These are phyloP conservation scores for Cladochytrium tenue DNA, from an alignment of 371 early-diverging fungal species.

Conservation along the genomic window DNA sequence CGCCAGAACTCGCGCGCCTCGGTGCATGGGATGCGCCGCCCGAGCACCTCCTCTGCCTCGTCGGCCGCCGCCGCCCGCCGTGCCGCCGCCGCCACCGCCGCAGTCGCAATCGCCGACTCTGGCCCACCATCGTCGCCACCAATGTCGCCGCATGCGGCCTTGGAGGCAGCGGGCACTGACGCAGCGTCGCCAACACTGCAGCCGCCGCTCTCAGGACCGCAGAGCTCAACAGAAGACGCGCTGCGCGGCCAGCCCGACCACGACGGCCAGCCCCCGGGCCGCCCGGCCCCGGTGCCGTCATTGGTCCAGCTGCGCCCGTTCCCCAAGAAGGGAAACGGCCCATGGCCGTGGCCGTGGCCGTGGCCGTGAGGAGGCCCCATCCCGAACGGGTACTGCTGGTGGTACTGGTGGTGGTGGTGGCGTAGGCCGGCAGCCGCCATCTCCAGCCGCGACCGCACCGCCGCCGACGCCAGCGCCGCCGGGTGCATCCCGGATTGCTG, in stretches of 20 bases:
- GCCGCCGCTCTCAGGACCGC: neutral
- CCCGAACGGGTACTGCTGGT: neutral
- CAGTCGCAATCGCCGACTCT: neutral
- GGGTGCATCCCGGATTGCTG: neutral
- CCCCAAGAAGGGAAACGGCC: too few species aligned
- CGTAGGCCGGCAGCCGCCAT: too few species aligned
- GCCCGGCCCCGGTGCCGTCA: too few species aligned
- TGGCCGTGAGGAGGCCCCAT: too few species aligned
- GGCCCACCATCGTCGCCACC: too few species aligned
- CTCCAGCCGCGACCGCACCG: neutral
- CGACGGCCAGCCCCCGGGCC: too few species aligned
- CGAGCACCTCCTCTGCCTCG: neutral
- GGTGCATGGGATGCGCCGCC: conserved; percentile 7
- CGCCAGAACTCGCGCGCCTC: conserved; percentile 14
- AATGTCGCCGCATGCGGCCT: too few species aligned
- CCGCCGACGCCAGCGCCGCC: neutral
- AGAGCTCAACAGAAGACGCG: neutral
- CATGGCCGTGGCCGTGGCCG: too few species aligned
- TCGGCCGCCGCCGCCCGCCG: neutral
- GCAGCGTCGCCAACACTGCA: neutral
- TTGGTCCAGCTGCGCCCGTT: too few species aligned
- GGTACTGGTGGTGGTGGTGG: neutral
- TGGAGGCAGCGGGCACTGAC: too few species aligned
- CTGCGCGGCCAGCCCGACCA: too few species aligned
- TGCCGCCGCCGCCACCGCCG: conserved; percentile 1